Percentiles rank a stretch among this genome's conserved stretches.
These are phyloP conservation scores for Pseudopyricularia cyperi DNA, from an alignment of 2,329 filamentous ascomycete species.

Conservation along the genomic window DNA sequence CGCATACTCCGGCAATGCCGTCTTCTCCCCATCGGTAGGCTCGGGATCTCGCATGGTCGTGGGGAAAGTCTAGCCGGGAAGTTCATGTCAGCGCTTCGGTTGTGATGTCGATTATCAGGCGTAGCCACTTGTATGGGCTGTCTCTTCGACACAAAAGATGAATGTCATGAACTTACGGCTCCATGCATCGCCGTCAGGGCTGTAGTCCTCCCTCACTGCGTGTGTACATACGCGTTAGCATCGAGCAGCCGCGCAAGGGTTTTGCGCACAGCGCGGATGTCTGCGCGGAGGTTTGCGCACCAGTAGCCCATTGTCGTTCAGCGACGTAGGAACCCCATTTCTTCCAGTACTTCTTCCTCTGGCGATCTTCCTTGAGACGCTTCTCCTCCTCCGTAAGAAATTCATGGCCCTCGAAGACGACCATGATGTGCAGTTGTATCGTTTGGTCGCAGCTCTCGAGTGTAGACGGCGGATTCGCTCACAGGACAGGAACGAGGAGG, in stretches of 20 bases:
- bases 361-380: constrained; percentile 72
- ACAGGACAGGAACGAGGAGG: not conserved
- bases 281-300: constrained; percentile 28
- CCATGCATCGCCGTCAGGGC: constrained; percentile 84
- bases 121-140: not conserved
- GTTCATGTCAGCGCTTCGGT: not conserved
- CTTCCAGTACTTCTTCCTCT: constrained; percentile 90
- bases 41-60: constrained; percentile 80
- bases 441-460: not conserved
- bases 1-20: constrained; percentile 86
- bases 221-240: constrained; percentile 13
- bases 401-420: constrained; percentile 77
- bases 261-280: not conserved
- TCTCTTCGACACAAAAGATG: not conserved
- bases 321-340: constrained; percentile 92
- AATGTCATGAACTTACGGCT: constrained; percentile 84
- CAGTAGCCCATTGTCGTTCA: constrained; percentile 92
- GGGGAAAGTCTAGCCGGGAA: constrained; percentile 61
- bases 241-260: not conserved
- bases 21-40: constrained; percentile 94
- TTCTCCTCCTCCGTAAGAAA: constrained; percentile 85
- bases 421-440: constrained; percentile 45
- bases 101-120: not conserved
- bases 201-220: constrained; percentile 80
- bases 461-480: not conserved